Evolutionary conservation across 2,329 filamentous ascomycete genomes (phyloP), one percentile per base, ranked within the genome.

Genomic region (Alternaria ventricosa): DNA sequence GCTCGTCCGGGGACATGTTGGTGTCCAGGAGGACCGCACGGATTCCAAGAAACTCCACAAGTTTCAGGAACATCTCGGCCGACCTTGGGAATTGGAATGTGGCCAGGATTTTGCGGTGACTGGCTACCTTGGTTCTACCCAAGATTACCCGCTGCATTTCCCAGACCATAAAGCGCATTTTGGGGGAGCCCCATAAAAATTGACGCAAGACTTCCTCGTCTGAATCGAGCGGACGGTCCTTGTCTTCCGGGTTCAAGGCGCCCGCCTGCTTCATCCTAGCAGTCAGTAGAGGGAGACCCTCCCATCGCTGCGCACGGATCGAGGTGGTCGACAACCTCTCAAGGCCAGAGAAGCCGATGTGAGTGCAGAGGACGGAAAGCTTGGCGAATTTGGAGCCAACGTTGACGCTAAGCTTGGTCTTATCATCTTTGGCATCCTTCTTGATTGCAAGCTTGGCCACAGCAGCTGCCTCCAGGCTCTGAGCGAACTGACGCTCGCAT

Each of bases 1-100:
- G 36, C 0, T 41, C 36, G 0, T 41, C 15, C 1, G 15, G 0
- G 4, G 33, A 5, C 36, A 41, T 41, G 0, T 18, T 41, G 2
- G 0, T 41, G 36, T 41, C 36, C 5, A 41, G 36, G 8, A 9
- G 15, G 3, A 41, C 3, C 11, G 28, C 28, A 6, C 28, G 11
- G 1, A 12, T 3, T 0, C 33, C 33, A 1, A 41, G 1, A 3
- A 41, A 41, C 6, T 41, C 15, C 0, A n/a, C 33, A 3, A 41
- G 15, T 8, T 41, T 41, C 0, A 41, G 8, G 33, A 4, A 41
- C 33, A 41, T 41, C 3, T 41, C 15, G 1, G 15, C 33, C 0
- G 15, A 41, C 3, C 33, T 2, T 1, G 33, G 33, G 1, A 41
- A 41, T 3, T 41, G 15, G 33, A 9, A 41, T 4, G 3, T 41